Evolutionary conservation across 768 basidiomycete species (phyloP), one percentile per base, ranked within the genome.

Genomic region (Nidula microcarpa): DNA sequence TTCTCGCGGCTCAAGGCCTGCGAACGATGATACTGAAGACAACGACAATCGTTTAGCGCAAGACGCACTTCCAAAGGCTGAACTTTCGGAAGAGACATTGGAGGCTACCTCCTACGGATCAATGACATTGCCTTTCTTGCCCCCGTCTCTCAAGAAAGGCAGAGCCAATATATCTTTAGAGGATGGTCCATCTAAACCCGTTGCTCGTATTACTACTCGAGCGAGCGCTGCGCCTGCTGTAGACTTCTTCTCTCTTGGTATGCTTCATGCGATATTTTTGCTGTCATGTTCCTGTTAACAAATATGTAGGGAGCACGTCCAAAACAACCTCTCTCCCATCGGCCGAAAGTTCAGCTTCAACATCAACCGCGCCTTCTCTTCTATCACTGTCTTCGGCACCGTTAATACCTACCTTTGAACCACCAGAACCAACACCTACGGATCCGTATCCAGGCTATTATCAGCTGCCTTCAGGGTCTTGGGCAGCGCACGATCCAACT

Each of bases 401-500:
- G 4, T 66, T 66, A 11, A 65, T 93, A 9, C 78, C 86, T 5
- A 82, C 81, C 43, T 91, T 86, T 57, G 74, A 79, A 41, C 82
- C 85, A 0, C 91, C 90, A 1, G 83, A 86, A 50, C 91, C 92
- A 1, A 86, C 84, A 5, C 79, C 81, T 3, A 74, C 75, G 6
- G 92, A 94, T 62, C 80, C 82, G 13, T 91, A 92, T 65, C 92
- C 92, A 0, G 92, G 92, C 5, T 94, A 94, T 71, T 93, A 94
- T 60, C 84, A 86, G 51, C 77, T 88, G 16, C 90, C 92, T 0
- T 87, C 89, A 6, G 92, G 92, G 14, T 68, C 77, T 34, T 95
- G 91, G 84, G 86, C 81, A 23, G 82, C 85, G 0, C 78, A 93
- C 62, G 89, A 94, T 49, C 68, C 81, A 0, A 76, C 63, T 34